Percentiles rank a stretch among this genome's conserved stretches.
phyloP scores from a whole-genome alignment of 2,329 filamentous ascomycete species.

The Sporothrix schenckii region DNA sequence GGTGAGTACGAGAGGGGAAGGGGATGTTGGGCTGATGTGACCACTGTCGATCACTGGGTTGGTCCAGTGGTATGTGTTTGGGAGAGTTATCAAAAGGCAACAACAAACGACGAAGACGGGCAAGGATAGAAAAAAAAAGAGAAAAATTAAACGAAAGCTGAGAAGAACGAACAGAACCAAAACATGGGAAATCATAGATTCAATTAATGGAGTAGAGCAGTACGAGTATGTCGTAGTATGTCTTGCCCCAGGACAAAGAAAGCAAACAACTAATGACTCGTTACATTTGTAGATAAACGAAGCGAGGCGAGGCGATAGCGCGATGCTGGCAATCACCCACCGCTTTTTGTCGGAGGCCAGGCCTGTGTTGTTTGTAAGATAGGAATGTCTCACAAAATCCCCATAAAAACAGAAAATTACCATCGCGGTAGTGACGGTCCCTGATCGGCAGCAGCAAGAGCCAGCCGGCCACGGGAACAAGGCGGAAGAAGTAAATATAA shows the following conservation, averaged over 20 bases:
- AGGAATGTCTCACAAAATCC: conserved; percentile 6
- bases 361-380: background rate
- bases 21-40: too few relatives aligned
- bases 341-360: background rate
- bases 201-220: background rate
- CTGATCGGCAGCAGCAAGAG: conserved; percentile 10
- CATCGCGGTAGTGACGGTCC: conserved; percentile 11
- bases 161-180: background rate
- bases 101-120: too few relatives aligned
- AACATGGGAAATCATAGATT: conserved; percentile 9
- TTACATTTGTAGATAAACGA: background rate
- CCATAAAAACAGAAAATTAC: background rate
- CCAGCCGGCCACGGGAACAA: too few relatives aligned
- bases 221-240: background rate
- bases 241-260: conserved; percentile 9
- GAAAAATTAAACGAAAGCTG: background rate
- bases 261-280: background rate
- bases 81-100: background rate
- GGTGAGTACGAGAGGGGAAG: too few relatives aligned
- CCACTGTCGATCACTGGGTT: conserved; percentile 15
- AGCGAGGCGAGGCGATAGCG: background rate
- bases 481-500: background rate
- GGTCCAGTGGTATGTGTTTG: background rate
- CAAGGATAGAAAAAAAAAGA: background rate
- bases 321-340: conserved; percentile 2